These are phyloP conservation scores for Primulina huaijiensis DNA, from an alignment of 257 asterid species.

Conservation along the genomic window DNA sequence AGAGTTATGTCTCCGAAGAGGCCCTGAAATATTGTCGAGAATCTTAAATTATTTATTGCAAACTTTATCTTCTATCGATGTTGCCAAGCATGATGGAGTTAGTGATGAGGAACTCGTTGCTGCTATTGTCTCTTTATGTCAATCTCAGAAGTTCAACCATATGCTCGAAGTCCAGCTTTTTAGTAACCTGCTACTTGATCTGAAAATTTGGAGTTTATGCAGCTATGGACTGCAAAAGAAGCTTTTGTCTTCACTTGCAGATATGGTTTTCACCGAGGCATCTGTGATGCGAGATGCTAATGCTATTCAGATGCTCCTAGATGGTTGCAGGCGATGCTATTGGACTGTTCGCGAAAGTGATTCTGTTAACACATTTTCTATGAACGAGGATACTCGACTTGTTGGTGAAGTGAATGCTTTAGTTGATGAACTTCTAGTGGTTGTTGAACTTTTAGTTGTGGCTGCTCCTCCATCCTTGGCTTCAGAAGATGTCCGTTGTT, in stretches of 20 bases:
- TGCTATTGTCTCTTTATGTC: slow-evolving; percentile 84
- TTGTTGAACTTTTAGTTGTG: slow-evolving; percentile 79
- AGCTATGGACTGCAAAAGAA: slow-evolving; percentile 96
- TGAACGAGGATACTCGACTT: slow-evolving; percentile 52
- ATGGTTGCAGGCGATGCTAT: slow-evolving; percentile 95
- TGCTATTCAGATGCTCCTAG: slow-evolving; percentile 95
- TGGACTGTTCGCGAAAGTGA: slow-evolving; percentile 86
- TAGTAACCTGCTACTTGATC: slow-evolving; percentile 84
- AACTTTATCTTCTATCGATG: slow-evolving; percentile 65
- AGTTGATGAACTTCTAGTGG: slow-evolving; percentile 97
- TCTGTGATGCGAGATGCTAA: slow-evolving; percentile 96
- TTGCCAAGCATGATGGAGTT: slow-evolving; percentile 59
- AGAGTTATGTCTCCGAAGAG: slow-evolving; percentile 81
- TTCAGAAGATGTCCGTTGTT: slow-evolving; percentile 75
- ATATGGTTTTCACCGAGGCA: slow-evolving; percentile 92
- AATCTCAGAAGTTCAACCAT: slow-evolving; percentile 82
- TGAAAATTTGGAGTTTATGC: slow-evolving; percentile 93
- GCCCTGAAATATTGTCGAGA: slow-evolving; percentile 92
- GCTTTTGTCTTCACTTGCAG: slow-evolving; percentile 95
- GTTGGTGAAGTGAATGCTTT: slow-evolving; percentile 96
- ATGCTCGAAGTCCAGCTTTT: slow-evolving; percentile 87
- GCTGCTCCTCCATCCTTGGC: slow-evolving; percentile 90
- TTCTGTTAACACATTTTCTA: slow-evolving; percentile 70
- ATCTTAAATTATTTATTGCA: slow-evolving; percentile 85
- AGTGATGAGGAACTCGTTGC: slow-evolving; percentile 92